Conservation (phyloP, 306 rosid genomes). For the Prunus mume region DNA sequence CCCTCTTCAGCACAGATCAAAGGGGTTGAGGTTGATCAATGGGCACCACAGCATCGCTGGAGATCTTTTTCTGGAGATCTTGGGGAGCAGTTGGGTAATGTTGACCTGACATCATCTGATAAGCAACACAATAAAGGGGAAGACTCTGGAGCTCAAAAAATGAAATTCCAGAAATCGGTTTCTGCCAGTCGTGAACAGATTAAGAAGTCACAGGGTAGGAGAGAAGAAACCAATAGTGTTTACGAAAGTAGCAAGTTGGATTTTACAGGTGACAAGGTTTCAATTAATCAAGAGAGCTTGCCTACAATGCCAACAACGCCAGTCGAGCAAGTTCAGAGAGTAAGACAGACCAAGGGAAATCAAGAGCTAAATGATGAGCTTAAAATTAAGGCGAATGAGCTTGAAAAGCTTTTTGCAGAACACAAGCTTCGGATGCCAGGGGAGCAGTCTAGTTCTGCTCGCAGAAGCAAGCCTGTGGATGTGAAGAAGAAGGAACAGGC, state of each 20-base stretch:
- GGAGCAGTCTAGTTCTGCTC: conserved; percentile 65
- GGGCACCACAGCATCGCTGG: conserved; percentile 43
- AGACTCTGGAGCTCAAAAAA: conserved; percentile 49
- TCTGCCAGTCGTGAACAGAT: conserved; percentile 36
- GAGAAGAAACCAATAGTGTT: conserved; percentile 41
- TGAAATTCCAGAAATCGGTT: conserved; percentile 54
- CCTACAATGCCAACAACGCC: conserved; percentile 28
- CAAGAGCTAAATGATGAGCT: conserved; percentile 92
- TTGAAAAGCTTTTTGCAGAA: conserved; percentile 95
- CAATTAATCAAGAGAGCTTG: conserved; percentile 42
- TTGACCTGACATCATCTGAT: conserved; percentile 28
- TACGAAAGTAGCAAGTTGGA: conserved; percentile 45
- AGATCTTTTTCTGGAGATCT: conserved; percentile 41
- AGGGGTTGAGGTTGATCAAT: conserved; percentile 42
- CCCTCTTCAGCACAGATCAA: conserved; percentile 33
- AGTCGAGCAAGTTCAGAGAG: conserved; percentile 68
- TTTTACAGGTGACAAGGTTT: conserved; percentile 39
- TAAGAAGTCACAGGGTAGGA: conserved; percentile 44
- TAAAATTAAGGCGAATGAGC: conserved; percentile 92
- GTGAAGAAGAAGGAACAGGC: conserved; percentile 46
- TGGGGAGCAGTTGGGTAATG: conserved; percentile 29
- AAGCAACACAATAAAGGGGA: conserved; percentile 38
- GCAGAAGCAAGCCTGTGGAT: conserved; percentile 59
- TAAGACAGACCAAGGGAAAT: conserved; percentile 78
- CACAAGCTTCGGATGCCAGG: conserved; percentile 95